Evolutionary conservation across 2,329 filamentous ascomycete genomes (phyloP), one percentile per base, ranked within the genome.

Genomic region (Monilinia fructicola): DNA sequence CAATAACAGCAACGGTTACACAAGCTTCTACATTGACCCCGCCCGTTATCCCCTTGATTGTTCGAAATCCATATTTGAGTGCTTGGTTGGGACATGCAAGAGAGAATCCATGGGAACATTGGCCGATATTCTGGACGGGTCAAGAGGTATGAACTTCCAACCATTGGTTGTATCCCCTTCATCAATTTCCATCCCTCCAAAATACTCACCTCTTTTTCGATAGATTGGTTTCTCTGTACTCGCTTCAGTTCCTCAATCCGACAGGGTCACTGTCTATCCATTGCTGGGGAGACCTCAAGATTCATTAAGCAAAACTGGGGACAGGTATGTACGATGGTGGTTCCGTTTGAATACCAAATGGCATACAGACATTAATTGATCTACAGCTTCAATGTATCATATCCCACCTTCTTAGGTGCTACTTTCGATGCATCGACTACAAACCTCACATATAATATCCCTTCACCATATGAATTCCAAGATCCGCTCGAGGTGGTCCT

Each of bases 61-160:
- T 87, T 35, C 81, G 85, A 53, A 87, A 85, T 71, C 85, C 85
- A 10, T 87, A 87, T 71, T 75, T 87, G 66, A 87, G 84, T 74
- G 81, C 84, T 44, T 87, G 85, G 85, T 75, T 92, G 66, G 81
- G 82, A 58, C 83, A 85, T 77, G 90, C 91, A 52, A 84, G 92
- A 71, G 84, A 89, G 66, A 83, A 83, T 55, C 92, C 92, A 2
- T 96, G 92, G 92, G 84, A 87, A 64, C 85, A 86, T 78, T 96
- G 92, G 92, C 92, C 92, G 31, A 94, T 94, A 77, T 93, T 93
- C 77, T 93, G 88, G 83, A 91, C 89, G 9, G 90, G 90, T 44
- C 82, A 87, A 73, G 83, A 89, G 75, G 83, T 86, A 77, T 64
- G 76, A 18, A 35, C 48, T 23, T 28, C 7, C 21, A 40, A 50